Conservation (phyloP, 2,329 filamentous ascomycete genomes). For the Xylariaceae sp. region DNA sequence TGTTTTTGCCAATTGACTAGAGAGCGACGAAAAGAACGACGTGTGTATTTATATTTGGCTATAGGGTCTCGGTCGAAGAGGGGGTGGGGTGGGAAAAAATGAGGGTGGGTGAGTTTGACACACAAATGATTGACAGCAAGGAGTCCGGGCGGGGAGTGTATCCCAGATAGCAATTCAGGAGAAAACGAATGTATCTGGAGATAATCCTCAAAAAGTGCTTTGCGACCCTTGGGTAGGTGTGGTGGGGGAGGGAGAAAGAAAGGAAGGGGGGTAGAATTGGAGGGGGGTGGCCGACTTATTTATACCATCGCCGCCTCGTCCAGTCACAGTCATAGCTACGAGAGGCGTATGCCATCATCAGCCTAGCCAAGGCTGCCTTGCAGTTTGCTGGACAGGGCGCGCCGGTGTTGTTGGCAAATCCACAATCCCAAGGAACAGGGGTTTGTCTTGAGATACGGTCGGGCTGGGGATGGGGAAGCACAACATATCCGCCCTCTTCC, state of each 20-base stretch:
- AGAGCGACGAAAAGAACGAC: slow-evolving; percentile 56
- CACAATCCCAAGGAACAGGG: too few species aligned
- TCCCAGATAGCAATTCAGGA: slow-evolving; percentile 33
- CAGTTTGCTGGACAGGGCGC: not conserved
- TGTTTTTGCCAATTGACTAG: slow-evolving; percentile 28
- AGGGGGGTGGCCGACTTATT: slow-evolving; percentile 37
- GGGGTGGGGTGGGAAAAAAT: slow-evolving; percentile 23
- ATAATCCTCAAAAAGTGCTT: slow-evolving; percentile 51
- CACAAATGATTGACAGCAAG: slow-evolving; percentile 44
- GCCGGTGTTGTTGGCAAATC: too few species aligned
- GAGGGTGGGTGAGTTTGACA: slow-evolving; percentile 37
- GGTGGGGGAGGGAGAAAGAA: slow-evolving; percentile 51
- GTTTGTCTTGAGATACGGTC: too few species aligned
- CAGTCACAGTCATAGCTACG: too few species aligned
- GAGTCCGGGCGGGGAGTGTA: slow-evolving; percentile 50
- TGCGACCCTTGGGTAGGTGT: slow-evolving; percentile 54
- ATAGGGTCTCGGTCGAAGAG: slow-evolving; percentile 32
- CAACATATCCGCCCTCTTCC: too few species aligned
- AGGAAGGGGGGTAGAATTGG: slow-evolving; percentile 36
- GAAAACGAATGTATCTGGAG: slow-evolving; percentile 47
- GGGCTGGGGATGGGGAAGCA: too few species aligned
- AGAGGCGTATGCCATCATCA: too few species aligned
- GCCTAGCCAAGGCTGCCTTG: slow-evolving; percentile 1
- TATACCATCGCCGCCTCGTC: slow-evolving; percentile 24
- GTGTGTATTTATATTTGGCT: slow-evolving; percentile 26